These are phyloP conservation scores for Thamnidium elegans DNA, from an alignment of 192 early-diverging fungal genomes.

Conservation along the genomic window DNA sequence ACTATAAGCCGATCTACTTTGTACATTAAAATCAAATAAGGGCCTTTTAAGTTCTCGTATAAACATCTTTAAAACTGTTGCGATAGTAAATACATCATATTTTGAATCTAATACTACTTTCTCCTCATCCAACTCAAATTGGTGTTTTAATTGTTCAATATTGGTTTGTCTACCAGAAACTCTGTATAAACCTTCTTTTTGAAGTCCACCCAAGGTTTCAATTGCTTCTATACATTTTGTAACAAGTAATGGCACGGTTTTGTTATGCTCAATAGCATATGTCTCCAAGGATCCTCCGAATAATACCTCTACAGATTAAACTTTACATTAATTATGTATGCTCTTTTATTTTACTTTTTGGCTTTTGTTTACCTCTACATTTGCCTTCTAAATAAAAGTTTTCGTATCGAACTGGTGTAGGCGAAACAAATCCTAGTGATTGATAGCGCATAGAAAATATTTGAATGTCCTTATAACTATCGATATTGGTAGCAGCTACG, in stretches of 20 bases:
- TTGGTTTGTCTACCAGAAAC: constrained; percentile 38
- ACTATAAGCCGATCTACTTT: constrained; percentile 50
- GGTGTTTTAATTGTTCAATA: constrained; percentile 25
- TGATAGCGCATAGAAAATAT: constrained; percentile 25
- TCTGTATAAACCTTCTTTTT: constrained; percentile 41
- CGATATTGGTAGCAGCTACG: constrained; percentile 5
- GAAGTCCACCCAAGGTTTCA: constrained; percentile 32
- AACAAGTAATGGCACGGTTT: constrained; percentile 32
- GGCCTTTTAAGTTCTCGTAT: constrained; percentile 60
- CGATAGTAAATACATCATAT: constrained; percentile 60
- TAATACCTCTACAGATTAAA: constrained; percentile 25
- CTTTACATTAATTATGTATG: not conserved
- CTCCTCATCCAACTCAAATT: constrained; percentile 37
- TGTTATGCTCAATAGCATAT: constrained; percentile 29
- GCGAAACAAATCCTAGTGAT: constrained; percentile 1
- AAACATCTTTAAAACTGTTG: constrained; percentile 61
- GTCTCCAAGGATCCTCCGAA: constrained; percentile 35
- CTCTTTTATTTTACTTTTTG: not conserved
- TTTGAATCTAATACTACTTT: constrained; percentile 15
- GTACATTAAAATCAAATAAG: constrained; percentile 51
- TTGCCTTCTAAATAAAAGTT: constrained; percentile 32
- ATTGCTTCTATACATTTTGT: constrained; percentile 34
- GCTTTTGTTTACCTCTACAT: constrained; percentile 26
- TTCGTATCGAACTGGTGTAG: constrained; percentile 29
- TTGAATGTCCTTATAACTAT: constrained; percentile 22